A percentile compares a stretch with the other conserved stretches of the same genome.
phyloP scores from a whole-genome alignment of 2,329 filamentous ascomycete species.

The Nemania diffusa region DNA sequence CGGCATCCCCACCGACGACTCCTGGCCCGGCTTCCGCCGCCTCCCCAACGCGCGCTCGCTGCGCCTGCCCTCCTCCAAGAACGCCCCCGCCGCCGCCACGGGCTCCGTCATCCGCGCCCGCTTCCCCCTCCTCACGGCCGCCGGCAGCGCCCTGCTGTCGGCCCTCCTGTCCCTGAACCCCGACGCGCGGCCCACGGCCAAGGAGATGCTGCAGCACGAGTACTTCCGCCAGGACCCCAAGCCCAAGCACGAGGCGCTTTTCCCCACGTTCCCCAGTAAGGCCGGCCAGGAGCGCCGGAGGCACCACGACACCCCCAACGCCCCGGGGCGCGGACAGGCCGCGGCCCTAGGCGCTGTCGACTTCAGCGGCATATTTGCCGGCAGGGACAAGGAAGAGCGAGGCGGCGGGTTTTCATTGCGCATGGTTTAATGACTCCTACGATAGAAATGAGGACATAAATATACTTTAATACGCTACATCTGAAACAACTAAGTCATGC shows the following conservation, averaged over 20 bases:
- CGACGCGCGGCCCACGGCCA: slow-evolving; percentile 73
- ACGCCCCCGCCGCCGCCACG: slow-evolving; percentile 50
- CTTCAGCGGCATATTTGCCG: slow-evolving; percentile 77
- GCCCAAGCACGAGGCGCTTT: slow-evolving; percentile 90
- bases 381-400: slow-evolving; percentile 70
- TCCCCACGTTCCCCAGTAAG: slow-evolving; percentile 96
- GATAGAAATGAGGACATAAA: background rate
- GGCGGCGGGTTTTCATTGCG: slow-evolving; percentile 74
- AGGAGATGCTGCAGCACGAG: slow-evolving; percentile 78
- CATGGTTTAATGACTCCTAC: slow-evolving; percentile 58
- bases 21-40: slow-evolving; percentile 87
- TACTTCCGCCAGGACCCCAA: slow-evolving; percentile 92
- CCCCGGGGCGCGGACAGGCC: slow-evolving; percentile 79
- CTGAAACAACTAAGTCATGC: background rate
- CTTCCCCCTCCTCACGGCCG: slow-evolving; percentile 83
- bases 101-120: slow-evolving; percentile 74
- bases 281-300: slow-evolving; percentile 88
- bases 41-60: slow-evolving; percentile 87
- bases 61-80: slow-evolving; percentile 66
- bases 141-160: slow-evolving; percentile 76
- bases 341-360: slow-evolving; percentile 67
- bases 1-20: slow-evolving; percentile 82
- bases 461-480: background rate
- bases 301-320: slow-evolving; percentile 79
- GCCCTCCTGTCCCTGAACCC: slow-evolving; percentile 81